Evolutionary conservation across 139 green algal genomes (phyloP).

Genomic region (Tetradesmus lagerheimii): DNA sequence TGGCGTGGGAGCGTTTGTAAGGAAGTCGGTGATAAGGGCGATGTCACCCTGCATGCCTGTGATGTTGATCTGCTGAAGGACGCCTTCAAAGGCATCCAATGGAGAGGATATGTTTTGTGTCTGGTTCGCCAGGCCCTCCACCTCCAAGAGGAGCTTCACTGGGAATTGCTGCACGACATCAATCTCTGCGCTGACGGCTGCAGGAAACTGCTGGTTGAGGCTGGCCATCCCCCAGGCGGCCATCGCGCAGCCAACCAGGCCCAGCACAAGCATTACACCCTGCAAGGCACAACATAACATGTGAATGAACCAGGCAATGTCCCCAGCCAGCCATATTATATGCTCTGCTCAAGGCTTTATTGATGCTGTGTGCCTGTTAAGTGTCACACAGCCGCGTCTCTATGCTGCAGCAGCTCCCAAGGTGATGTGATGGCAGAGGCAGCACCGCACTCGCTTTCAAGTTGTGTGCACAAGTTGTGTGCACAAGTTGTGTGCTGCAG

Average conservation of each 20-base stretch:
- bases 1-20: slow-evolving; percentile 2
- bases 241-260: not conserved
- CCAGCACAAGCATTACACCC: slow-evolving; percentile 2
- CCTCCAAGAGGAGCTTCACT: not conserved
- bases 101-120: not conserved
- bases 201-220: slow-evolving; percentile 14
- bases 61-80: slow-evolving; percentile 3
- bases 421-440: not conserved
- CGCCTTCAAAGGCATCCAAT: not conserved
- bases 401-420: too few species aligned
- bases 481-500: not conserved
- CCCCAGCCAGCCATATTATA: too few species aligned
- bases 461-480: not conserved
- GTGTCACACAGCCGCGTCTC: too few species aligned
- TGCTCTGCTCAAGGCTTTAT: too few species aligned
- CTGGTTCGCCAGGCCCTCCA: not conserved
- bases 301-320: not conserved
- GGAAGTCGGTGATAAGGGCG: not conserved
- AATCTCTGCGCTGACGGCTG: not conserved
- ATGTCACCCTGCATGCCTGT: slow-evolving; percentile 4
- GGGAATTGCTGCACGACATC: slow-evolving; percentile 13
- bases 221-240: slow-evolving; percentile 36
- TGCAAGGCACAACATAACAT: not conserved
- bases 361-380: too few species aligned
- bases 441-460: too few species aligned